Conservation (phyloP, 805 yeast genomes). For the Candida coquimbonensis region DNA sequence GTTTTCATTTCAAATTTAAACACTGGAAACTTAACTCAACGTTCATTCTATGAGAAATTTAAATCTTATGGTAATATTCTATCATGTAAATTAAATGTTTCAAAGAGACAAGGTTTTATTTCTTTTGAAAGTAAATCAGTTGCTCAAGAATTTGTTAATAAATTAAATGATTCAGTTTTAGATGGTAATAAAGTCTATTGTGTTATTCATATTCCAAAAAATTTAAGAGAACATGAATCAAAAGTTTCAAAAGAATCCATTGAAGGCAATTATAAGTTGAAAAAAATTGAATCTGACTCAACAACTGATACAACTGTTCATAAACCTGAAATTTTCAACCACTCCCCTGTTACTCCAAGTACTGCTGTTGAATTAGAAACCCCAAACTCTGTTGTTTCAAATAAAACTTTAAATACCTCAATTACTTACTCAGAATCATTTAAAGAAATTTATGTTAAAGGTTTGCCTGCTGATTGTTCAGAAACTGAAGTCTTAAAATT, state of each 20-base stretch:
- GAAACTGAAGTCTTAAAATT: constrained; percentile 35
- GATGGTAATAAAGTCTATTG: constrained; percentile 29
- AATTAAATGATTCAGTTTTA: constrained; percentile 23
- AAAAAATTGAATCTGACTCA: constrained; percentile 3
- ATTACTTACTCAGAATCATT: constrained; percentile 5
- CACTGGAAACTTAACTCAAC: constrained; percentile 29
- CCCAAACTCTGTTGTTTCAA: not conserved
- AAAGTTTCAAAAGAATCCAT: not conserved
- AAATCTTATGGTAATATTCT: constrained; percentile 38
- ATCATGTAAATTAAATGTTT: constrained; percentile 33
- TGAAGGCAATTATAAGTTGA: not conserved
- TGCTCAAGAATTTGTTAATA: constrained; percentile 30
- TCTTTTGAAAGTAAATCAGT: constrained; percentile 27
- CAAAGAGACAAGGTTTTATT: constrained; percentile 35
- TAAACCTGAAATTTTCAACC: not conserved
- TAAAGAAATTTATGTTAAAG: constrained; percentile 38
- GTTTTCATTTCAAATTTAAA: constrained; percentile 41
- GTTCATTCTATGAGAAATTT: constrained; percentile 43
- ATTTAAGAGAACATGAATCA: constrained; percentile 6
- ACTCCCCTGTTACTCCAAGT: not conserved
- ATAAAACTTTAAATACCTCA: not conserved
- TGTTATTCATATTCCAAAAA: constrained; percentile 34
- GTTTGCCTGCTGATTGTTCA: constrained; percentile 34
- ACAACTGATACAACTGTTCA: constrained; percentile 1
- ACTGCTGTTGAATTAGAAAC: not conserved